Percentiles rank a stretch among this genome's conserved stretches.
phyloP scores from a whole-genome alignment of 805 yeast species.

The Candida andamanensis region DNA sequence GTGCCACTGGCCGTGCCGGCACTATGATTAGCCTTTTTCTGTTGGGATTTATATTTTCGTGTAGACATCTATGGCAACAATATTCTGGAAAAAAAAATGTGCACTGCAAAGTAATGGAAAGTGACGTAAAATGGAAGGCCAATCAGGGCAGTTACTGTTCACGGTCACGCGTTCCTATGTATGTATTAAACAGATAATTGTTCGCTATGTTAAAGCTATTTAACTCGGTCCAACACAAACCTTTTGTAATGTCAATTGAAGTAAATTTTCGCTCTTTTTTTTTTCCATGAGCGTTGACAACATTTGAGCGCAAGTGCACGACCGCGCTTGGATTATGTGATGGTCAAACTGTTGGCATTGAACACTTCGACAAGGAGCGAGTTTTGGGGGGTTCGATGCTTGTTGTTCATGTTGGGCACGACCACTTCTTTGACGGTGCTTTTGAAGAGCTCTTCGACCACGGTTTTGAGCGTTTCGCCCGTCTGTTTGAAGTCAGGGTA shows the following conservation, averaged over 20 bases:
- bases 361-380: slow-evolving; percentile 35
- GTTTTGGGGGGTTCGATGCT: slow-evolving; percentile 6
- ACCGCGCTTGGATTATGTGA: slow-evolving; percentile 2
- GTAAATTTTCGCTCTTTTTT: too few species aligned
- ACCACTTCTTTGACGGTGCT: slow-evolving; percentile 47
- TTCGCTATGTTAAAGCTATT: too few species aligned
- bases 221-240: too few species aligned
- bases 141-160: too few species aligned
- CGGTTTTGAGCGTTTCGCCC: slow-evolving; percentile 62
- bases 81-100: too few species aligned
- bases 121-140: too few species aligned
- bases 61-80: slow-evolving; percentile 16
- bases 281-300: too few species aligned
- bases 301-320: slow-evolving; percentile 5
- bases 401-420: slow-evolving; percentile 39
- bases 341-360: slow-evolving; percentile 5
- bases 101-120: too few species aligned
- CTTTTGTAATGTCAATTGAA: too few species aligned
- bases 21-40: slow-evolving; percentile 36
- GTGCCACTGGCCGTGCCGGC: slow-evolving; percentile 3
- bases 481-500: slow-evolving; percentile 98
- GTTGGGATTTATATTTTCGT: slow-evolving; percentile 44
- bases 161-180: too few species aligned
- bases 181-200: too few species aligned
- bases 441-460: slow-evolving; percentile 65